Evolutionary conservation across 345 rosid species (phyloP).

Genomic region (Sonneratia alba): DNA sequence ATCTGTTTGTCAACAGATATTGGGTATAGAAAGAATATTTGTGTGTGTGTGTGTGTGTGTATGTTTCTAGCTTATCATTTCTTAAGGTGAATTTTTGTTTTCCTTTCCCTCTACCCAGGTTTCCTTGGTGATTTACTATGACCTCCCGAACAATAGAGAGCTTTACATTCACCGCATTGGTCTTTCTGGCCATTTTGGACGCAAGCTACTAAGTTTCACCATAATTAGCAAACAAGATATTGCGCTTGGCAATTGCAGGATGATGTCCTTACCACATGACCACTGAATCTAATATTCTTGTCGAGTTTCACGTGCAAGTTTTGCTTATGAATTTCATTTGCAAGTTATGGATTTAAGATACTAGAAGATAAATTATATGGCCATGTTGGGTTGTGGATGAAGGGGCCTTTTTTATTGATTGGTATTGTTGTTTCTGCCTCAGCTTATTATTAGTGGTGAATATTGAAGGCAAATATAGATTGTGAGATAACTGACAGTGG

Average conservation of each 20-base stretch:
- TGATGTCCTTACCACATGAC: neutral
- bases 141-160: slow-evolving; percentile 96
- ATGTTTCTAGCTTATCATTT: no score
- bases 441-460: neutral
- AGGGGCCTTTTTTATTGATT: neutral
- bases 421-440: neutral
- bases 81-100: no score
- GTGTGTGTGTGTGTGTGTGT: no score
- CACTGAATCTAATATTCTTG: neutral
- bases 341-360: neutral
- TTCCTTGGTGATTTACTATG: slow-evolving; percentile 88
- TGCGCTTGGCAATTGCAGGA: neutral
- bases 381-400: neutral
- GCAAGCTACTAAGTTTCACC: slow-evolving; percentile 50
- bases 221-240: no score
- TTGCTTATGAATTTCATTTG: neutral
- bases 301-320: neutral
- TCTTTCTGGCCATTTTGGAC: slow-evolving; percentile 95
- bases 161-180: slow-evolving; percentile 96
- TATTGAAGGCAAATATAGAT: neutral
- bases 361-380: neutral
- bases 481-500: neutral
- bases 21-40: neutral
- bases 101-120: slow-evolving; percentile 35
- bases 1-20: neutral